Evolutionary conservation across 345 rosid genomes (phyloP), one percentile per base, ranked within the genome.

Genomic region (Populus deltoides): DNA sequence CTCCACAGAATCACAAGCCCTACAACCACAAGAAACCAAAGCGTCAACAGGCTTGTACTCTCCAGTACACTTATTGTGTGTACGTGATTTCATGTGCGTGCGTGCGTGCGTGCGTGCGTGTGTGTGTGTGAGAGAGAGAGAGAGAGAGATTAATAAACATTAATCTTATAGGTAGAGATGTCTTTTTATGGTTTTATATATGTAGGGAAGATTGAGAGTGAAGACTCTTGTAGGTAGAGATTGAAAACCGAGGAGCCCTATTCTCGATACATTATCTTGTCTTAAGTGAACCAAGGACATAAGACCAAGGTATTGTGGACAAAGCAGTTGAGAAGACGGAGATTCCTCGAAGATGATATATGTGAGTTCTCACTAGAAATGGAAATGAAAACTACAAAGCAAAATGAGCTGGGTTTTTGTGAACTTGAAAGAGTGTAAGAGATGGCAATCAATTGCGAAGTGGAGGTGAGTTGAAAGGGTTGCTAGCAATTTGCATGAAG

Each of bases 1-100:
- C 65, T n/a, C 55, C 78, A 53, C 68, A 75, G 87, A 82, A 75
- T 88, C 88, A 57, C 81, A 80, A 77, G 81, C 73, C 70, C 79
- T 43, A 75, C 85, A 73, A 71, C 66, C 62, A 84, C 36, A 67
- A 75, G 51, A 71, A 72, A 75, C 73, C 84, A 85, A 86, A 83
- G 45, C 45, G 33, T 72, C 74, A 77, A 51, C 63, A 38, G 69
- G 36, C 45, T 62, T 79, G 84, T 84, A 79, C 87, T 43, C 81
- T 81, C 66, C 70, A 68, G 85, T 86, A 75, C 87, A 7, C 62
- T 5, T 49, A 36, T 16, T 38, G 49, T 41, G 72, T 74, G 81
- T 63, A 84, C 86, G 85, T 81, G 84, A 73, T 73, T 83, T 84
- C 67, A 80, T 83, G 80, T 5, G 36, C 4, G 36, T 33, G 35